Evolutionary conservation across 2,329 filamentous ascomycete species (phyloP).

Genomic region (Cladosporium austrohemisphaericum): DNA sequence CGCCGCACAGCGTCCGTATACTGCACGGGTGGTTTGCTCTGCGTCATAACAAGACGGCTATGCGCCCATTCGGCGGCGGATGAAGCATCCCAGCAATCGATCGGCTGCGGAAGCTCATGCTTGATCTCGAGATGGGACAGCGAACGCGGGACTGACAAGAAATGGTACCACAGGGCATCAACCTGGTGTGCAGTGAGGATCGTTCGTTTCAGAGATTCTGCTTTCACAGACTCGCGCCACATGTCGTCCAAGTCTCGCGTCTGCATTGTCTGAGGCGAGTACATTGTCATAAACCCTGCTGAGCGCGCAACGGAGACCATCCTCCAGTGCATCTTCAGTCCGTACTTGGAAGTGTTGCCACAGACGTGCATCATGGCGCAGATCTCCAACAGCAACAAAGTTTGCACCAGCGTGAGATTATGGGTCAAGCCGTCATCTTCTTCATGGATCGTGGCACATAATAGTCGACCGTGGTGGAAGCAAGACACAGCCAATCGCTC

Average conservation of each 20-base stretch:
- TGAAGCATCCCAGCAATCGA: conserved; percentile 37
- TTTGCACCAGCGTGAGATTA: conserved; percentile 34
- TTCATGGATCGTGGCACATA: background rate
- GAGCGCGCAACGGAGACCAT: conserved; percentile 40
- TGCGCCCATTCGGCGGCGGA: conserved; percentile 38
- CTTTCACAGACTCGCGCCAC: conserved; percentile 38
- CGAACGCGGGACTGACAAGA: conserved; percentile 37
- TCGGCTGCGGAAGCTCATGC: conserved; percentile 41
- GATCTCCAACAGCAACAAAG: conserved; percentile 40
- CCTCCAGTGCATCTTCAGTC: conserved; percentile 39
- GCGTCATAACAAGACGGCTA: conserved; percentile 22
- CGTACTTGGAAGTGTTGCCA: conserved; percentile 34
- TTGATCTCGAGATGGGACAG: conserved; percentile 45
- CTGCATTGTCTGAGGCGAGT: background rate
- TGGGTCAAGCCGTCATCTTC: conserved; percentile 16
- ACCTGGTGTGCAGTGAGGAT: conserved; percentile 43
- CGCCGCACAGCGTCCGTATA: conserved; percentile 14
- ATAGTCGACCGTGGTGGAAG: conserved; percentile 14
- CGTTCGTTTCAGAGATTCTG: conserved; percentile 43
- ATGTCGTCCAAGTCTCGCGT: conserved; percentile 36
- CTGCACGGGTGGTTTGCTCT: background rate
- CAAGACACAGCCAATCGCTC: conserved; percentile 24
- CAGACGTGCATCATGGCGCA: conserved; percentile 45
- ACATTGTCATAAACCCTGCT: background rate
- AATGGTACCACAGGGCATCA: conserved; percentile 44